phyloP scores from a whole-genome alignment of 2,329 filamentous ascomycete genomes.

The Phoma sp. region DNA sequence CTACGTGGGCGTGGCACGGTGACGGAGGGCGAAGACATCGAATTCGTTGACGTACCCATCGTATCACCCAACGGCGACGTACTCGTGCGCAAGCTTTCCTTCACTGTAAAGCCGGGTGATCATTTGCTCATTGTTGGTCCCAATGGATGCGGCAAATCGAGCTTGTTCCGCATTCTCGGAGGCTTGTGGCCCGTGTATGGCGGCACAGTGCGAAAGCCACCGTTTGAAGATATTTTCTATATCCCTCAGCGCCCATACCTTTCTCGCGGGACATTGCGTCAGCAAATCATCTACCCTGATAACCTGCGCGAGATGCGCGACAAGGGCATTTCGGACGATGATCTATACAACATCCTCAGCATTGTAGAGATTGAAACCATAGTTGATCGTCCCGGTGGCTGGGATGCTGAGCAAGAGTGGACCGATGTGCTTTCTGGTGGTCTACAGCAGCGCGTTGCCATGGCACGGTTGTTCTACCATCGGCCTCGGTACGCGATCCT shows the following conservation, averaged over 20 bases:
- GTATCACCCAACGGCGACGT: conserved; percentile 97
- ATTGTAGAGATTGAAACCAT: conserved; percentile 84
- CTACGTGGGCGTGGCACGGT: conserved; percentile 82
- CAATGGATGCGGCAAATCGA: conserved; percentile 97
- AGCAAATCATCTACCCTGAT: conserved; percentile 97
- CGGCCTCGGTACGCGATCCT: conserved; percentile 91
- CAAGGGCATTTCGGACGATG: conserved; percentile 80
- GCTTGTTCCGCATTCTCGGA: conserved; percentile 92
- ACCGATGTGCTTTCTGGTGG: conserved; percentile 91
- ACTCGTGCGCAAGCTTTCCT: conserved; percentile 82
- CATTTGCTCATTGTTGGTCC: conserved; percentile 95
- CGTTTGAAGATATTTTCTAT: conserved; percentile 94
- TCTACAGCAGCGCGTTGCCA: conserved; percentile 93
- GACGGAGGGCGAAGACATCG: conserved; percentile 81
- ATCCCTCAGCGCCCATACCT: conserved; percentile 96
- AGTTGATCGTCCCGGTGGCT: conserved; percentile 78
- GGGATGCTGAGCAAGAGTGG: conserved; percentile 97
- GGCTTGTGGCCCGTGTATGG: conserved; percentile 98
- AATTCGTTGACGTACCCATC: conserved; percentile 89
- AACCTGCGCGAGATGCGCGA: conserved; percentile 84
- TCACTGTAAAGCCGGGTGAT: conserved; percentile 83
- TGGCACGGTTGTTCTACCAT: conserved; percentile 96
- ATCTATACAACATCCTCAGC: conserved; percentile 77
- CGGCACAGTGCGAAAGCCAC: conserved; percentile 88
- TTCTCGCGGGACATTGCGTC: conserved; percentile 86